Base-by-base conservation (phyloP, 148 eudicot genomes). In the Silene uniflora region DNA sequence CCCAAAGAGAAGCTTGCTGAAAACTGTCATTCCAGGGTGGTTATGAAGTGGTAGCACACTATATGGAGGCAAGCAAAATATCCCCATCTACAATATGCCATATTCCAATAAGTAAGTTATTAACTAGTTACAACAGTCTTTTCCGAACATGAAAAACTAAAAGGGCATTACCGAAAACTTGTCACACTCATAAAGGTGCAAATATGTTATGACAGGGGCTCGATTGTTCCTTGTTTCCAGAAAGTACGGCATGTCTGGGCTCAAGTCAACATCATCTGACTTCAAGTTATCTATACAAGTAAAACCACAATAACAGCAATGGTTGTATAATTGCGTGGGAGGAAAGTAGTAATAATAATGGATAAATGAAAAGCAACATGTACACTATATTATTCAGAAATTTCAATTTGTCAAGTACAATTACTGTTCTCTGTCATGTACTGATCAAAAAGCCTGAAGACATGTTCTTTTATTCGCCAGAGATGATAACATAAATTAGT, bases 11-110 rank as follows among this genome's bases (percentile, higher is more conserved):
- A 93, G 89, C 83, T 93, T 93, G 72, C 93, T 86, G 83, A 93
- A 88, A 47, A 93, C 98, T 0, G 96, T 93, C 98, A 93, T 93
- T 32, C 86, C 91, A 3, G 98, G 98, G 79, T 93, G 98, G 75
- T 93, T 89, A 69, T 93, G 98, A 55, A 93, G 93, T 29, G 97
- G 97, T 61, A 93, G 84, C 60, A 88, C 89, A 61, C 87, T 87
- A 23, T 89, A 84, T 18, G 93, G 93, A 10, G 98, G 98, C 86
- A 93, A 84, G 80, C 96, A 91, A 80, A 93, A 93, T 55, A 93
- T 89, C 4, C 92, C 96, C 77, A 93, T 93, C 98, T 93, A 85
- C 78, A 69, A 75, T 0, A 17, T 21, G 21, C 7, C 6, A n/a
- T 44, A 58, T 60, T 27, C n/a, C 6, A 4, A 69, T 47, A 19